These are phyloP conservation scores for Galerina sulciceps DNA, from an alignment of 768 basidiomycete species.

Conservation along the genomic window DNA sequence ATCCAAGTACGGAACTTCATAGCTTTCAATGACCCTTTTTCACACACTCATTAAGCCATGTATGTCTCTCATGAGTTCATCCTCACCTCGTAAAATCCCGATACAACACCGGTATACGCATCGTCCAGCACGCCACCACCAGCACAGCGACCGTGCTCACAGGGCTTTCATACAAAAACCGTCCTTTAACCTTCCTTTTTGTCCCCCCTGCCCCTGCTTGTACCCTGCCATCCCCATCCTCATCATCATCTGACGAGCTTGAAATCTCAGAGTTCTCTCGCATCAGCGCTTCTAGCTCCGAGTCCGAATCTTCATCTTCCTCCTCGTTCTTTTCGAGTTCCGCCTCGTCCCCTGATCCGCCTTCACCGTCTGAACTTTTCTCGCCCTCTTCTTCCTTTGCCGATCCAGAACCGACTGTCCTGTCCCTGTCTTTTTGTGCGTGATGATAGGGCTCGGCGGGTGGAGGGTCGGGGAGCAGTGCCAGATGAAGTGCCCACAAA, in stretches of 20 bases:
- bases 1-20: conserved; percentile 83
- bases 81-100: conserved; percentile 75
- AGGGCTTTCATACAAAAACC: conserved; percentile 39
- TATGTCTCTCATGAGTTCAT: not conserved
- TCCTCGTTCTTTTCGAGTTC: conserved; percentile 19
- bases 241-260: conserved; percentile 37
- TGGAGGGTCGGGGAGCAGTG: conserved; percentile 60
- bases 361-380: conserved; percentile 10
- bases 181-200: conserved; percentile 21
- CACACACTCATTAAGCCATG: not conserved
- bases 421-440: conserved; percentile 33
- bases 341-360: conserved; percentile 18
- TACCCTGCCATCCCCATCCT: conserved; percentile 30
- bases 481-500: conserved; percentile 79
- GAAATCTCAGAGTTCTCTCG: conserved; percentile 47
- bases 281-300: conserved; percentile 46
- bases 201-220: conserved; percentile 12
- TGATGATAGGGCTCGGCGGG: conserved; percentile 62
- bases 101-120: conserved; percentile 78
- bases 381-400: not conserved
- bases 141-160: conserved; percentile 67
- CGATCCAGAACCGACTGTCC: conserved; percentile 2
- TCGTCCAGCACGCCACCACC: conserved; percentile 76
- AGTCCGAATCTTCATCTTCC: conserved; percentile 28
- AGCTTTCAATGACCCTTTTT: conserved; percentile 71